Evolutionary conservation across 768 basidiomycete genomes (phyloP), one percentile per base, ranked within the genome.

Genomic region (Lactarius evosmus): DNA sequence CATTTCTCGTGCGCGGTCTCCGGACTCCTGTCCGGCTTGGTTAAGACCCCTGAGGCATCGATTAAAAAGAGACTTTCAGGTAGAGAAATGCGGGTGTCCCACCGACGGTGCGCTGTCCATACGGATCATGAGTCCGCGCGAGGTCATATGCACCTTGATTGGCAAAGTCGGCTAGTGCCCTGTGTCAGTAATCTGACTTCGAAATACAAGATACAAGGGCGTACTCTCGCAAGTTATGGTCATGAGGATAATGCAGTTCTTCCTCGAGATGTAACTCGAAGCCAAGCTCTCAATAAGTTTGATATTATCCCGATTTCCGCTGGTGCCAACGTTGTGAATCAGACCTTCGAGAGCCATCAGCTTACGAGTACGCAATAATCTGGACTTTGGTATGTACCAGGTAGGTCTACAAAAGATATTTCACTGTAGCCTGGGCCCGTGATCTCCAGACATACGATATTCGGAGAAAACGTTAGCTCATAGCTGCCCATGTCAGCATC

Each of bases 21-120:
- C 44, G 67, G 70, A 36, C 71, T 71, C 22, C 70, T 67, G 60
- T 75, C 74, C 2, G 74, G 72, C 40, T 75, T 75, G 36, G 74
- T 75, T 38, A 75, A 53, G 2, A 75, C 72, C 22, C 74, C 74
- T 75, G 16, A n/a, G 34, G 19, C 3, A 17, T 34, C 16, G 36
- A 29, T 68, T 8, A 36, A 50, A 60, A 29, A 49, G 69, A 65
- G 33, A 0, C 32, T 56, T n/a, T 12, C 2, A 33, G 22, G 16
- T 4, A 6, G n/a, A 32, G 11, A 46, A n/a, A 6, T 19, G 29
- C 25, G 27, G 22, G 29, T 41, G 17, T 5, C 55, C 5, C 7
- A 67, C 66, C 74, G 46, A 75, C 66, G 7, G 74, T 75, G 27
- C 72, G 64, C 27, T 36, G 32, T 25, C 73, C 71, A 0, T 34